A percentile compares a stretch with the other conserved stretches of the same genome.
phyloP scores from a whole-genome alignment of 805 yeast species.

The Saturnispora hagleri region DNA sequence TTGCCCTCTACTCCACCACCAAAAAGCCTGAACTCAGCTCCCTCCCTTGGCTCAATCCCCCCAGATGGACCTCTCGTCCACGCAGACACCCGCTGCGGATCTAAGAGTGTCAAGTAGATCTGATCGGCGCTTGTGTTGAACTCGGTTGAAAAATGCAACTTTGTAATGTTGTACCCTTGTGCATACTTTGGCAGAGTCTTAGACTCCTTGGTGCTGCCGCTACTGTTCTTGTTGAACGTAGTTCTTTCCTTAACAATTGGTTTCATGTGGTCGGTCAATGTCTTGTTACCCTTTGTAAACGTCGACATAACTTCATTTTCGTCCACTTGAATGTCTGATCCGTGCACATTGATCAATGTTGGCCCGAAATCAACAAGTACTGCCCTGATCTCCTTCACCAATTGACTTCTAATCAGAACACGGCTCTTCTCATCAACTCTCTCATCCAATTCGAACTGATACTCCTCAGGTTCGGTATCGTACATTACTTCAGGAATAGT shows the following conservation, averaged over 20 bases:
- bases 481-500: constrained; percentile 89
- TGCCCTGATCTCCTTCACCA: constrained; percentile 65
- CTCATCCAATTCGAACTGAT: constrained; percentile 66
- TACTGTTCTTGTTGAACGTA: constrained; percentile 16
- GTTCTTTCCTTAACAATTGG: constrained; percentile 24
- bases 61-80: constrained; percentile 76
- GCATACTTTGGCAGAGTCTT: constrained; percentile 19
- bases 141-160: constrained; percentile 63
- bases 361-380: constrained; percentile 58
- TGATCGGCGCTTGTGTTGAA: constrained; percentile 88
- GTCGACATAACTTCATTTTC: constrained; percentile 52
- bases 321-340: constrained; percentile 80
- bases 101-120: constrained; percentile 66
- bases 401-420: constrained; percentile 34
- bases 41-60: constrained; percentile 47
- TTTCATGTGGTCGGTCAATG: constrained; percentile 18
- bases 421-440: constrained; percentile 50
- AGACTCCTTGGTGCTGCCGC: constrained; percentile 11
- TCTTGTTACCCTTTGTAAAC: constrained; percentile 44
- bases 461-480: constrained; percentile 78
- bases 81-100: constrained; percentile 71
- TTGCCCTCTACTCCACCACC: constrained; percentile 82
- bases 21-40: constrained; percentile 60
- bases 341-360: constrained; percentile 67
- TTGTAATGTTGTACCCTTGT: constrained; percentile 72